Evolutionary conservation across 805 yeast genomes (phyloP).

Genomic region (Ogataea pini): DNA sequence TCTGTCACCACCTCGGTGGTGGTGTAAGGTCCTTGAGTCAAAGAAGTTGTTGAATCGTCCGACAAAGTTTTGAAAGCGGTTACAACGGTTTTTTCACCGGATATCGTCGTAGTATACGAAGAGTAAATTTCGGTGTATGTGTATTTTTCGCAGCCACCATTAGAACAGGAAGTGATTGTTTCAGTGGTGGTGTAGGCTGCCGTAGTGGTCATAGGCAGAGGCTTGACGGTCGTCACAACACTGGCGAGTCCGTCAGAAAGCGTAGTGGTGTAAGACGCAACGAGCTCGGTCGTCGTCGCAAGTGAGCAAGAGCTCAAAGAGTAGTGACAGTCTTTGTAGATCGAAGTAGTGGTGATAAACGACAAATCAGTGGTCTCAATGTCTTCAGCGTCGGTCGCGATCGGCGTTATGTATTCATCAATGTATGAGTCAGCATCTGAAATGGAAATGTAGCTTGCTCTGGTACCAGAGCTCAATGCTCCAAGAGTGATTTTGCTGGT

Average conservation of each 20-base stretch:
- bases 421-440: conserved; percentile 12
- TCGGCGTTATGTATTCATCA: conserved; percentile 22
- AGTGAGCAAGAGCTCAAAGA: conserved; percentile 24
- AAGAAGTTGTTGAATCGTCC: conserved; percentile 10
- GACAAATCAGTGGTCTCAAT: conserved; percentile 15
- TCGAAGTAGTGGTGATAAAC: conserved; percentile 24
- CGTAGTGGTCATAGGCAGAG: conserved; percentile 13
- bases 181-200: conserved; percentile 13
- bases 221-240: conserved; percentile 23
- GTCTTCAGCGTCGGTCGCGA: conserved; percentile 17
- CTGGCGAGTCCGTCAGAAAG: conserved; percentile 18
- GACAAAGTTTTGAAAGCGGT: conserved; percentile 6
- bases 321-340: conserved; percentile 22
- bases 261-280: conserved; percentile 28
- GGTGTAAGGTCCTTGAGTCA: conserved; percentile 11
- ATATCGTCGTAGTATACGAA: conserved; percentile 22
- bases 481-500: conserved; percentile 18
- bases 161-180: conserved; percentile 10
- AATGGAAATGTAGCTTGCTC: too few species aligned
- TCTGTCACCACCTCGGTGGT: conserved; percentile 21
- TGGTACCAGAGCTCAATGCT: conserved; percentile 7
- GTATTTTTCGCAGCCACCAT: conserved; percentile 10
- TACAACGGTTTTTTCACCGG: conserved; percentile 17
- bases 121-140: conserved; percentile 19
- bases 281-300: conserved; percentile 27